phyloP scores from a whole-genome alignment of 106 monocot species.

The Dendrobium officinale region DNA sequence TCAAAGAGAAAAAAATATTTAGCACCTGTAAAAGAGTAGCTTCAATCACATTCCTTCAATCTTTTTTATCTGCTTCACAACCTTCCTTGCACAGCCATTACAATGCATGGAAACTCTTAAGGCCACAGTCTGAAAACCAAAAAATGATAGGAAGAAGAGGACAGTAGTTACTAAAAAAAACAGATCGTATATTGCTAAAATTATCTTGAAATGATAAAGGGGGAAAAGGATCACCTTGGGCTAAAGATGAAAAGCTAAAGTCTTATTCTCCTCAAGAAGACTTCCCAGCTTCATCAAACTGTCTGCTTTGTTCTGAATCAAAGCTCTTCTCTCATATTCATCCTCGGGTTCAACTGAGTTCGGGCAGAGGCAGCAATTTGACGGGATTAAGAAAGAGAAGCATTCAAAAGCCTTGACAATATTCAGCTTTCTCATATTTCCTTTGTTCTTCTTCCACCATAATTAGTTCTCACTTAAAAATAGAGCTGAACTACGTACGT shows the following conservation, averaged over 20 bases:
- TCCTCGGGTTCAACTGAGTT: conserved; percentile 4
- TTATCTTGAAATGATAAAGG: too few relatives aligned
- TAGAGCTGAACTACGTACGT: background rate
- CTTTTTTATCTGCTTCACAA: conserved; percentile 68
- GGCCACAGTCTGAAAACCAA: conserved; percentile 35
- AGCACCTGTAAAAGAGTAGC: too few relatives aligned
- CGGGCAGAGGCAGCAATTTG: background rate
- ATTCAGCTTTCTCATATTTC: background rate
- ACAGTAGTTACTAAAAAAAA: background rate
- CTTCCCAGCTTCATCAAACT: background rate
- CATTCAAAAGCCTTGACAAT: background rate
- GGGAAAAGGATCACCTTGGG: background rate
- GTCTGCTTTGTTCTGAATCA: background rate
- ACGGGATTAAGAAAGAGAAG: background rate
- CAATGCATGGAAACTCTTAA: conserved; percentile 75
- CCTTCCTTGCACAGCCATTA: conserved; percentile 62
- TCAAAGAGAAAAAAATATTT: too few relatives aligned
- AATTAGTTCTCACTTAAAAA: background rate
- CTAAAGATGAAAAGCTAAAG: background rate
- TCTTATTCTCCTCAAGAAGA: background rate
- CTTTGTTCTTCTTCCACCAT: background rate
- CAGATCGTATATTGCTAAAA: background rate
- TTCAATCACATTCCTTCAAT: conserved; percentile 49
- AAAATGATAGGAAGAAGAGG: background rate
- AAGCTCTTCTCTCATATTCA: background rate